Conservation (phyloP, 345 rosid species). For the Corchorus olitorius region DNA sequence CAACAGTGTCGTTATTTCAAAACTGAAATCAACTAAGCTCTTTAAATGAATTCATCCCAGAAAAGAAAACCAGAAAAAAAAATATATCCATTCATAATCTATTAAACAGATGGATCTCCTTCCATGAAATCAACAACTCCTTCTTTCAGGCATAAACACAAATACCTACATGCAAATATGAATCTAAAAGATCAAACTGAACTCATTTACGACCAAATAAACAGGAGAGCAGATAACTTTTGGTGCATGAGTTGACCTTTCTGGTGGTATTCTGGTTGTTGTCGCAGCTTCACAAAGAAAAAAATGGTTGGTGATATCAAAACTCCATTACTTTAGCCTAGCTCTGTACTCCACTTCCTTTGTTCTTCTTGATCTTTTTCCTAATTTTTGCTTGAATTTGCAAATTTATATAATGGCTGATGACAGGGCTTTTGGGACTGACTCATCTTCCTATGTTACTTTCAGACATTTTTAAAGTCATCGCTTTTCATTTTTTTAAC, state of each 20-base stretch:
- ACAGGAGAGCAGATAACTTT: neutral
- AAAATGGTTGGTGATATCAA: neutral
- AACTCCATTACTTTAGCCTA: neutral
- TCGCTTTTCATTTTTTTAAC: neutral
- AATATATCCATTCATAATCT: neutral
- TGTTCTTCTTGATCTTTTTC: neutral
- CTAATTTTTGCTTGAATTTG: neutral
- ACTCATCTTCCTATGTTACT: neutral
- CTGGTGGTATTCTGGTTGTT: neutral
- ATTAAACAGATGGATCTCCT: neutral
- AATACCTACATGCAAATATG: neutral
- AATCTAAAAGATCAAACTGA: constrained; percentile 3
- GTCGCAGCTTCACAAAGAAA: neutral
- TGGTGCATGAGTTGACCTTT: constrained; percentile 13
- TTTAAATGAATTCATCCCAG: neutral
- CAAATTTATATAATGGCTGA: neutral
- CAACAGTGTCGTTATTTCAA: neutral
- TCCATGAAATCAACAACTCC: neutral
- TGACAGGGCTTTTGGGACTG: neutral
- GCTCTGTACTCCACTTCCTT: neutral
- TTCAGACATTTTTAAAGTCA: neutral
- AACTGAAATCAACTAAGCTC: neutral
- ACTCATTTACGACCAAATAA: neutral
- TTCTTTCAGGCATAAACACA: neutral
- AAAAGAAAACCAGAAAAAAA: neutral